These are phyloP conservation scores for Limnanthes douglasii DNA, from an alignment of 345 rosid species.

Conservation along the genomic window DNA sequence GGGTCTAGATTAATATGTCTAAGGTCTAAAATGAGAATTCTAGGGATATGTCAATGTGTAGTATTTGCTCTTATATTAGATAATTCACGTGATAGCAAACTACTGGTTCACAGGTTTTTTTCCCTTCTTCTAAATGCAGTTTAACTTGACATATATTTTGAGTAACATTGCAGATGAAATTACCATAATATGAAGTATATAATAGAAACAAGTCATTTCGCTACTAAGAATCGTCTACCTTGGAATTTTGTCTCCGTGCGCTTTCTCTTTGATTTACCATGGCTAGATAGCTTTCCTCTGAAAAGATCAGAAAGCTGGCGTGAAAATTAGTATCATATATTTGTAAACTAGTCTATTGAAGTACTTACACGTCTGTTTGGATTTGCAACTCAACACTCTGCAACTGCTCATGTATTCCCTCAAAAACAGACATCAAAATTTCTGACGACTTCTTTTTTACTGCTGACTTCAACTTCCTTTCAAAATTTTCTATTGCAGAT, in stretches of 20 bases:
- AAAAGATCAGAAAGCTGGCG: constrained; percentile 14
- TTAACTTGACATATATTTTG: too few relatives aligned
- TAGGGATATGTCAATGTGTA: too few relatives aligned
- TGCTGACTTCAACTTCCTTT: constrained; percentile 46
- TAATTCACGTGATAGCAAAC: neutral
- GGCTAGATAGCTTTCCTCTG: constrained; percentile 48
- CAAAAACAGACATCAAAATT: constrained; percentile 57
- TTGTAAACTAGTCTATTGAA: too few relatives aligned
- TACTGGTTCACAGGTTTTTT: neutral
- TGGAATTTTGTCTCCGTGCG: constrained; percentile 54
- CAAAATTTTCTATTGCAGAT: constrained; percentile 49
- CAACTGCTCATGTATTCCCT: constrained; percentile 46
- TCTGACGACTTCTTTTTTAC: constrained; percentile 59
- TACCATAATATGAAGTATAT: too few relatives aligned
- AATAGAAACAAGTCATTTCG: too few relatives aligned
- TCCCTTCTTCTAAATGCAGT: too few relatives aligned
- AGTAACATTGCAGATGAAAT: too few relatives aligned
- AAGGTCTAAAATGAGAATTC: too few relatives aligned
- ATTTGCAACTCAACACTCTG: constrained; percentile 53
- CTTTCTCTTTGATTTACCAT: constrained; percentile 61
- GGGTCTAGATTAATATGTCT: too few relatives aligned
- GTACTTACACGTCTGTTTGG: constrained; percentile 54
- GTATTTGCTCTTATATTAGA: neutral
- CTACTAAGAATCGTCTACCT: constrained; percentile 16
- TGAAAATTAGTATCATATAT: too few relatives aligned